Base-by-base conservation (phyloP, 441 rosid species). In the Brassica balearica region DNA sequence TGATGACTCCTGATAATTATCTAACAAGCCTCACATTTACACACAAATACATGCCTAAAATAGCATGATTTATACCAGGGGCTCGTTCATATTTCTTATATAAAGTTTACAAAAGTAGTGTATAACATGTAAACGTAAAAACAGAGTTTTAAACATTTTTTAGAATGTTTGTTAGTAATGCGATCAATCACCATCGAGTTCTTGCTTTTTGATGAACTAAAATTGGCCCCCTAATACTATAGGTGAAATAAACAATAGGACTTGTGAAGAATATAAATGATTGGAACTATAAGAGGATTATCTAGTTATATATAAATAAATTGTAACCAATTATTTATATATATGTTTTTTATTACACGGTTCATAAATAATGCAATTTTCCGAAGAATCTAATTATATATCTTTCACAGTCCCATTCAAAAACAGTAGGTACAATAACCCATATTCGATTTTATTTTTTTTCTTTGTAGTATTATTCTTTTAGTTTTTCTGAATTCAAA, bases 401-500 rank as follows among this genome's bases (percentile, higher is more conserved):
- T 46, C 58, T 51, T 14, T 51, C 58, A 14, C 56, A 51, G 15
- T 51, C 9, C 17, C 58, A 14, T 51, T 19, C 4, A 6, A 51
- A 51, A 14, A 51, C 58, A 51, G 58, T 51, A 51, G 19, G 58
- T 51, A 51, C 20, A 51, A 51, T 51, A 51, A 51, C 58, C 58
- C 58, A 51, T 51, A 51, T 51, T 51, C 58, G 58, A 51, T n/a
- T 14, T 51, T 25, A 25, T 25, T 2, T 5, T 53, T 53, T 15
- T 15, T 7, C 10, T 53, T 51, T 53, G 4, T 53, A 15, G 23
- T 55, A 15, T 55, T 17, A 15, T 8, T 55, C 22, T 55, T 17
- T 55, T 2, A 8, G 3, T 38, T 48, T 15, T 51, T 51, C 19
- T 55, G 60, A 55, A 55, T 55, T 55, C 60, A 55, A 55, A 55